These are phyloP conservation scores for Hemileccinum rubropunctum DNA, from an alignment of 768 basidiomycete genomes.

Conservation along the genomic window DNA sequence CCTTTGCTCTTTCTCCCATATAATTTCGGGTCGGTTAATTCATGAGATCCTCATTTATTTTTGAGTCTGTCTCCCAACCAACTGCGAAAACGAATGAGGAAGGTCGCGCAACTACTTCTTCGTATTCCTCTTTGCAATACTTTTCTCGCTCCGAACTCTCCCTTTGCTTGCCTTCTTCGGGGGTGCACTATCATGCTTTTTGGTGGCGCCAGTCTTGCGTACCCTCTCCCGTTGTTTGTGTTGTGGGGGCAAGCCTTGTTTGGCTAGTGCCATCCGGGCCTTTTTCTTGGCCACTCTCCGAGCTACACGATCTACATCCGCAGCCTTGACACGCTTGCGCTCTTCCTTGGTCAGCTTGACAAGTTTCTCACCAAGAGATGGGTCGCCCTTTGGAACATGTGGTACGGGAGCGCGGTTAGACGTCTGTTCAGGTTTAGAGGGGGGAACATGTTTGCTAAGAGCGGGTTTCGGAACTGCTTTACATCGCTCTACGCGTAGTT, in stretches of 20 bases:
- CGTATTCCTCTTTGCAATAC: slow-evolving; percentile 49
- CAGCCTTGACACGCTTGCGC: slow-evolving; percentile 77
- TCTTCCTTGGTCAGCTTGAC: slow-evolving; percentile 79
- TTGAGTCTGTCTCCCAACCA: background rate
- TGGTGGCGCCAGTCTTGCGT: slow-evolving; percentile 37
- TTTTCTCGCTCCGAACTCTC: slow-evolving; percentile 54
- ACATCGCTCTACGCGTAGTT: slow-evolving; percentile 87
- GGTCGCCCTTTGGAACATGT: slow-evolving; percentile 71
- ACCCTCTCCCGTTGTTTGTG: slow-evolving; percentile 47
- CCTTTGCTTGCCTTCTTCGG: slow-evolving; percentile 37
- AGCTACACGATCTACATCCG: slow-evolving; percentile 77
- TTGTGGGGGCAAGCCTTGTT: slow-evolving; percentile 35
- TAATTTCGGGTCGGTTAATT: too few relatives aligned
- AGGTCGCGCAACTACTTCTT: slow-evolving; percentile 48
- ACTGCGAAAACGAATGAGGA: background rate
- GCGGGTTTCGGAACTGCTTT: slow-evolving; percentile 58
- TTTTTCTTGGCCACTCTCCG: slow-evolving; percentile 91
- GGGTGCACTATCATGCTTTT: slow-evolving; percentile 17
- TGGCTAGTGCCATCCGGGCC: slow-evolving; percentile 52
- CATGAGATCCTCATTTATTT: background rate
- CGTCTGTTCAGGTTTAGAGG: slow-evolving; percentile 3
- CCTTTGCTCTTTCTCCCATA: too few relatives aligned
- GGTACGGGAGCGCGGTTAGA: slow-evolving; percentile 8
- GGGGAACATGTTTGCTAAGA: slow-evolving; percentile 13
- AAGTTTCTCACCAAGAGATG: slow-evolving; percentile 74